Evolutionary conservation across 192 early-diverging fungal species (phyloP), one percentile per base, ranked within the genome.

Genomic region (Podila horticola): DNA sequence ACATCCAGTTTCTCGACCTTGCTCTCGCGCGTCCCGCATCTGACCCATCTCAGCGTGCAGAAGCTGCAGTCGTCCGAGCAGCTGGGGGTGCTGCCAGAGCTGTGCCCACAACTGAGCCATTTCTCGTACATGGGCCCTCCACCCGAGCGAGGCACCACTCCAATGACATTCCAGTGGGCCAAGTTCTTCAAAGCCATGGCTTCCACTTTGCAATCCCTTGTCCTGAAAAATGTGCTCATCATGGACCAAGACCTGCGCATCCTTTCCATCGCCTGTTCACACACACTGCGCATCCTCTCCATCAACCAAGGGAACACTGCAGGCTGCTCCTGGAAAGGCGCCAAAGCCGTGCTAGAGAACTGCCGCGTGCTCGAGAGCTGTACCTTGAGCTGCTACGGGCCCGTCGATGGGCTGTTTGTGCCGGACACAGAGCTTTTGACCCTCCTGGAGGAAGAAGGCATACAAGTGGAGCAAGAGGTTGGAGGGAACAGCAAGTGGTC

Each of bases 291-390:
- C 19, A 5, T 50, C 15, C 7, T 38, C 19, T 22, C 48, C 4
- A 5, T 51, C 26, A 50, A 13, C 26, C 19, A 30, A 28, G 29
- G 48, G 24, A 30, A 13, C 13, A 6, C 29, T 9, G 51, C 36
- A 0, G 24, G 62, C 2, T 31, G 12, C 12, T 30, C 64, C 5
- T 66, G 64, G 64, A 13, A 50, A 11, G 64, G 41, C 24, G 45
- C 45, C 2, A 49, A 48, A 26, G 29, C 48, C 7, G 64, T 66
- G 26, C 41, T 66, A 1, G 64, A 66, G 64, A 45, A 66, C 29
- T 66, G 64, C 30, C 28, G n/a, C 13, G 20, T 3, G 26, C 26
- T 66, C 9, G 64, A 66, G 8, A 48, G 45, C 41, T 66, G 64
- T 31, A 49, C 48, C 1, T 1, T 66, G 48, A 33, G 13, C 17